Percentiles rank a stretch among this genome's conserved stretches.
Evolutionary conservation across 2,329 filamentous ascomycete genomes (phyloP).

Genomic region (Myotisia sp.): DNA sequence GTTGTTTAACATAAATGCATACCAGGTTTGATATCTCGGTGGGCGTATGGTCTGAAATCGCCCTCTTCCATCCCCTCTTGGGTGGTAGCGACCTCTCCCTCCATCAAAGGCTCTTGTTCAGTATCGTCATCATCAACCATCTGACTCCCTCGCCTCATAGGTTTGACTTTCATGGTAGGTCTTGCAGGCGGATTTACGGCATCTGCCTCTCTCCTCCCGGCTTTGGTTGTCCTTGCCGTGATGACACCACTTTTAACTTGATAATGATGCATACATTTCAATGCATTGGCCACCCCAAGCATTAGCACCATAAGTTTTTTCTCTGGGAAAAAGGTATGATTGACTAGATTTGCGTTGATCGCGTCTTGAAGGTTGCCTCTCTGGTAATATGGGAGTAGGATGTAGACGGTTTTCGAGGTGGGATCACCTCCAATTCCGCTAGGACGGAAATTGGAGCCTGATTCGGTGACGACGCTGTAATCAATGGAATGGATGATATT

Average conservation of each 20-base stretch:
- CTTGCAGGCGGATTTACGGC: conserved; percentile 31
- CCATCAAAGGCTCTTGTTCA: conserved; percentile 73
- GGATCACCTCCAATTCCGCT: conserved; percentile 46
- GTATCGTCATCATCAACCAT: conserved; percentile 47
- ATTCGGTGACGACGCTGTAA: conserved; percentile 65
- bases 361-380: conserved; percentile 93
- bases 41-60: conserved; percentile 66
- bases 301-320: conserved; percentile 77
- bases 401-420: conserved; percentile 84
- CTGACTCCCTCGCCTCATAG: conserved; percentile 30
- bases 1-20: conserved; percentile 19
- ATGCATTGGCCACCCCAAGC: conserved; percentile 74
- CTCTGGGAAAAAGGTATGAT: conserved; percentile 82
- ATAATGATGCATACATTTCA: conserved; percentile 87
- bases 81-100: conserved; percentile 54
- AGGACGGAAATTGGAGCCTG: conserved; percentile 39
- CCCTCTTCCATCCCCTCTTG: conserved; percentile 56
- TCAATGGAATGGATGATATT: conserved; percentile 81
- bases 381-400: conserved; percentile 87
- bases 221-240: conserved; percentile 42
- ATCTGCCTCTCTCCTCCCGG: conserved; percentile 41
- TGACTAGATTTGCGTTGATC: conserved; percentile 97
- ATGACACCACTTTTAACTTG: conserved; percentile 45
- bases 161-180: conserved; percentile 23
- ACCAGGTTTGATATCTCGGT: conserved; percentile 96